These are phyloP conservation scores for Neofusicoccum umdonicola DNA, from an alignment of 2,329 filamentous ascomycete species.

Conservation along the genomic window DNA sequence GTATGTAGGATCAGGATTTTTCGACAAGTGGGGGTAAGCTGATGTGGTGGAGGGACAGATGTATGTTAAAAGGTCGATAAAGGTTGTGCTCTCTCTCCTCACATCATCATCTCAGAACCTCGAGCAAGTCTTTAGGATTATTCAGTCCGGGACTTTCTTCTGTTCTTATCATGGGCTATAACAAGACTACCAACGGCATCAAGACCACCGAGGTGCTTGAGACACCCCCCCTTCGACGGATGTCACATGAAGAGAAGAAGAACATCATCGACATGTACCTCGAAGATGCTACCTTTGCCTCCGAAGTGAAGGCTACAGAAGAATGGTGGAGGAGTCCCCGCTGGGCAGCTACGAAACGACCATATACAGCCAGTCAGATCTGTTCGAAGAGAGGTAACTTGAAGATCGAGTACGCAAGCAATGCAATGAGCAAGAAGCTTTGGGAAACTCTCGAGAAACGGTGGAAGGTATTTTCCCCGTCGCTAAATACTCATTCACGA, in stretches of 20 bases:
- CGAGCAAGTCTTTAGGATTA: too few species aligned
- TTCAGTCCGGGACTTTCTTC: background rate
- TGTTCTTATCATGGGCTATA: background rate
- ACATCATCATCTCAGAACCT: too few species aligned
- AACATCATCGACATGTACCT: background rate
- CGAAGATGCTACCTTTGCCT: background rate
- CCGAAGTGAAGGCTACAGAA: conserved; percentile 77
- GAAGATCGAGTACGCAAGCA: conserved; percentile 82
- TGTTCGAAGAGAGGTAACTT: conserved; percentile 84
- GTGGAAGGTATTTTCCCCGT: conserved; percentile 59
- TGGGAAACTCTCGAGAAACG: conserved; percentile 79
- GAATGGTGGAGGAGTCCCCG: conserved; percentile 82
- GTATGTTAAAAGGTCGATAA: too few species aligned
- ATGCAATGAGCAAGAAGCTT: conserved; percentile 80
- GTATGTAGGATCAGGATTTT: too few species aligned
- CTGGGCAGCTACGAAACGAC: conserved; percentile 83
- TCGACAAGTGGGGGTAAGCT: too few species aligned
- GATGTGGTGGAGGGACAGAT: too few species aligned
- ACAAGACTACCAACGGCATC: background rate
- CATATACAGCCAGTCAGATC: conserved; percentile 89
- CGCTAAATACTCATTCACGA: background rate
- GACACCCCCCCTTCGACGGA: background rate
- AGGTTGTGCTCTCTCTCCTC: too few species aligned
- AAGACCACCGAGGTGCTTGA: background rate
- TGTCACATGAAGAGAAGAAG: background rate